phyloP scores from a whole-genome alignment of 2,329 filamentous ascomycete genomes.

The Proliferodiscus dingleyae region DNA sequence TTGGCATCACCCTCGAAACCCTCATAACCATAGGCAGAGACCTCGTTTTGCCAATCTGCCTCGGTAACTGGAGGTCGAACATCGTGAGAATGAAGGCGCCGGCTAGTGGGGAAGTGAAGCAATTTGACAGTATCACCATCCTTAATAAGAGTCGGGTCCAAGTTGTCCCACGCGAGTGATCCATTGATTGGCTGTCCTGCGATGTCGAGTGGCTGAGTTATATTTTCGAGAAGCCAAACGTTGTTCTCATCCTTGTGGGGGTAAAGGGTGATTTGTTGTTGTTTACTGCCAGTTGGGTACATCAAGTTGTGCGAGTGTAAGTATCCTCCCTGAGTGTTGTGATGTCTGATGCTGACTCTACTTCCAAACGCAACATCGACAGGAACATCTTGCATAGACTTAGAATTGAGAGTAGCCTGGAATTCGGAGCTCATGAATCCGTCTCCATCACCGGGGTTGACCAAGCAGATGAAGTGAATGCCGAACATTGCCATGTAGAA shows the following conservation, averaged over 20 bases:
- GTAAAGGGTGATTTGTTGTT: conserved; percentile 97
- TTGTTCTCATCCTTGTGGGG: conserved; percentile 99
- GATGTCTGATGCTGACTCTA: conserved; percentile 79
- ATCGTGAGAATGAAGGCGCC: conserved; percentile 93
- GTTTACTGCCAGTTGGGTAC: conserved; percentile 96
- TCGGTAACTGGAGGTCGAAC: conserved; percentile 82
- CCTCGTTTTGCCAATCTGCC: conserved; percentile 91
- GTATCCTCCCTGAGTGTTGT: conserved; percentile 97
- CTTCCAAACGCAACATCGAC: conserved; percentile 90
- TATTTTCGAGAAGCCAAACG: conserved; percentile 88
- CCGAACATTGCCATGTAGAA: conserved; percentile 98
- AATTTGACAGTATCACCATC: conserved; percentile 78
- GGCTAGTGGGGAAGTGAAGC: conserved; percentile 77
- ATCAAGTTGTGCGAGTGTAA: conserved; percentile 95
- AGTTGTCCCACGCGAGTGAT: conserved; percentile 75
- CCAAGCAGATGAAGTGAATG: conserved; percentile 89
- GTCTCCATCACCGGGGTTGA: conserved; percentile 94
- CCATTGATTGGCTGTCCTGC: conserved; percentile 76
- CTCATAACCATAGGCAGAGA: conserved; percentile 95
- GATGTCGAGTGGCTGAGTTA: conserved; percentile 79
- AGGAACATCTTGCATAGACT: conserved; percentile 91
- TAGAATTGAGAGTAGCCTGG: conserved; percentile 93
- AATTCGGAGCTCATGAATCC: conserved; percentile 99
- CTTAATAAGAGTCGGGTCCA: conserved; percentile 62
- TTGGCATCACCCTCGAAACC: conserved; percentile 97